Evolutionary conservation across 352 stramenopile species (phyloP), one percentile per base, ranked within the genome.

Genomic region (Globisporangium yorkense): DNA sequence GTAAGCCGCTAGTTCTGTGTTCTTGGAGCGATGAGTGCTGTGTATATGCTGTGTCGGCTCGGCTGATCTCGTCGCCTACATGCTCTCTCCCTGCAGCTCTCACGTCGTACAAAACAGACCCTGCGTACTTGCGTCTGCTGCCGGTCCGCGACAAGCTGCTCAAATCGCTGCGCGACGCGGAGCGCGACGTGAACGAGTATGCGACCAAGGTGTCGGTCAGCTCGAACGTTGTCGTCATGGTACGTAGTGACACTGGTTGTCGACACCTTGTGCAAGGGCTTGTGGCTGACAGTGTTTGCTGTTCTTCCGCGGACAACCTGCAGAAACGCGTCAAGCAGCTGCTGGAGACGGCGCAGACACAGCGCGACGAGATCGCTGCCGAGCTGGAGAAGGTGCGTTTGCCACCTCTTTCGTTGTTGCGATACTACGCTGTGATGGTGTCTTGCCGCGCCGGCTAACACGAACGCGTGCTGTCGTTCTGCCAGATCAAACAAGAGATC

Each of bases 291-390:
- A 15, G 12, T 53, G 39, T 37, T 33, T 3, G 6, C 13, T 53
- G 35, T 45, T 47, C 8, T 27, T 37, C 9, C 12, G 9, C 2
- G 3, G 12, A 40, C 8, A 40, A 5, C 31, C 24, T n/a, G 59
- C 59, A 91, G 80, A 88, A 88, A 63, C 78, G 78, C 8, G 87
- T 90, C 67, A 89, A 89, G 60, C 77, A 87, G 74, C 84, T 90
- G 77, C 75, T 90, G 40, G 80, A 92, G 51, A 84, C 68, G 9
- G 78, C 75, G 9, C 70, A 73, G 41, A 72, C 72, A 33, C 77
- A 89, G 54, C 76, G 78, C 44, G 67, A 68, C 20, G 35, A 56
- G 51, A 47, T 56, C 12, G 51, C 51, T 12, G 33, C 35, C 1
- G 51, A 56, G 35, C 51, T 88, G 24, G 74, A 87, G 48, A 88